Base-by-base conservation (phyloP, 75 land plant genomes). In the Picea sitchensis region DNA sequence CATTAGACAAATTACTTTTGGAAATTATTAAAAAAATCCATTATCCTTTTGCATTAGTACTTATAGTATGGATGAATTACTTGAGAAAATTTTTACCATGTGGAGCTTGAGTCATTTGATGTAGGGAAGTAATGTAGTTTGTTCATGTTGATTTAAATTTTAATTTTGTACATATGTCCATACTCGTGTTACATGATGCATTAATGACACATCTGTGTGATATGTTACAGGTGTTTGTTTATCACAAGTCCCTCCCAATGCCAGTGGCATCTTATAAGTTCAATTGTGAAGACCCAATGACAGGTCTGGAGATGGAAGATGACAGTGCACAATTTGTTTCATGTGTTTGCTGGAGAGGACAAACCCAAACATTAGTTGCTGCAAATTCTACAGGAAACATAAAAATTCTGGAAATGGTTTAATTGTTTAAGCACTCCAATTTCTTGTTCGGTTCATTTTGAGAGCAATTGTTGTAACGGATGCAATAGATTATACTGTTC, bases 191-290 rank as follows among this genome's bases (percentile, higher is more conserved):
- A 15, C 8, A 2, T 69, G 18, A n/a, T 71, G 73, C n/a, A 38
- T 71, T 47, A 71, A 41, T 44, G 73, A 71, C 54, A 30, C 17
- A 71, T 71, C 44, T 71, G 12, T 51, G 56, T 51, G 56, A 51
- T 9, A 51, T 51, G 56, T 30, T 36, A 4, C 84, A 92, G 95
- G 95, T 92, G 57, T 90, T 86, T 65, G 81, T 92, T 21, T 92
- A 92, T 77, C 91, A 92, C 77, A 92, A 92, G 73, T 88, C 91
- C 26, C 89, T 92, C 36, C 87, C 95, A 6, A 92, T 92, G 95
- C 92, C 95, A 7, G 89, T 89, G 18, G 36, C 91, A 65, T 88
- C 92, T 30, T 87, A 76, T 84, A 92, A 92, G 79, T 90, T 92
- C 80, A 81, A 76, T 82, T 78, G 20, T 71, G 71, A 60, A n/a